Base-by-base conservation (phyloP, 2,329 filamentous ascomycete genomes). In the Dothidotthia symphoricarpi region DNA sequence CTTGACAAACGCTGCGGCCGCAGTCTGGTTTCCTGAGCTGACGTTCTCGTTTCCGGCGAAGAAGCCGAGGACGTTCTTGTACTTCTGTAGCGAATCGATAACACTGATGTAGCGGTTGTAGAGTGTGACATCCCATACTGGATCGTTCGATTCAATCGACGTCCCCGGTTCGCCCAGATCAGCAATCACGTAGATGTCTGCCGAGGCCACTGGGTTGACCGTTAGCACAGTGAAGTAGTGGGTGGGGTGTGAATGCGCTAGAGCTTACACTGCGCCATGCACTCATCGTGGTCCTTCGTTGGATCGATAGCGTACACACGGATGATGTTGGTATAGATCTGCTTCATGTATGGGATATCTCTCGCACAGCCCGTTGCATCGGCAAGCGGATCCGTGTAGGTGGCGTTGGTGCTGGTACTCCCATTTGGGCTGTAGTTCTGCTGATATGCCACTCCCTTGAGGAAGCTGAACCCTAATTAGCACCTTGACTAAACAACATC, bases 21-120 rank as follows among this genome's bases (percentile, higher is more conserved):
- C 73, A 27, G 91, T 97, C 78, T 95, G 95, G 76, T 83, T 90
- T 53, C 76, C 75, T 52, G 82, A 77, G 75, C 95, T 94, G 59
- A 89, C 84, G 51, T 98, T 93, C 73, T 98, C 93, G 71, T 98
- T 98, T 61, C 93, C 93, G 53, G 90, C 91, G 67, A 98, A 97
- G 82, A 97, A 98, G 55, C 93, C 93, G 49, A 98, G 82, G 38
- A 88, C 83, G 71, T 98, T 98, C 68, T 81, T 79, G 78, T 95
- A 97, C 64, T 86, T 77, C 51, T 77, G 75, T 55, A 98, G 75
- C 45, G 80, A 75, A 65, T 97, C 90, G 42, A 98, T 73, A 40
- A 98, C 93, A 16, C 72, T 69, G 31, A 83, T 86, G 76, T 97
- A 98, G 47, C 88, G 86, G 22, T 75, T 67, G 72, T 84, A 95